Evolutionary conservation across 192 early-diverging fungal genomes (phyloP), one percentile per base, ranked within the genome.

Genomic region (Rhizoclosmatium sp.): DNA sequence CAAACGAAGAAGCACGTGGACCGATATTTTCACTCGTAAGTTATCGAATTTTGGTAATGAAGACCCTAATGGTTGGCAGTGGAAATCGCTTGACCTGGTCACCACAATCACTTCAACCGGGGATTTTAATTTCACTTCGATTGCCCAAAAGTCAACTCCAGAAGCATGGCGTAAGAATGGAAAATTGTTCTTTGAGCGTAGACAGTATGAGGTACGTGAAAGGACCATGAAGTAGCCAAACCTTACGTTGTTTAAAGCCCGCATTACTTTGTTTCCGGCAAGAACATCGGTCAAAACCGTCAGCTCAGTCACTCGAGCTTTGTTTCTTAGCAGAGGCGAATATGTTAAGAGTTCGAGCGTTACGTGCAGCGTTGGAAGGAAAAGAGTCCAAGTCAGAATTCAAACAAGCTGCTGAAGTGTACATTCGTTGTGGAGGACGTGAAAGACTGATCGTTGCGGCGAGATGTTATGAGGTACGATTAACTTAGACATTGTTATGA

Each of bases 191-290:
- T 78, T 78, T 78, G 76, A 78, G 3, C n/a, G 45, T 9, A 3
- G 47, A n/a, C 76, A 41, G 69, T 78, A 78, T 51, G 59, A 41
- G 31, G 31, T 31, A 31, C 31, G 31, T 31, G 31, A 31, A 31
- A 31, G 31, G 31, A 31, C 31, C 31, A 31, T 31, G 31, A 31
- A 31, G 31, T 31, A 31, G 31, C 31, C 31, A 31, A 31, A 31
- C 31, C 31, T 31, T 31, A 31, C 31, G 31, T 31, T 31, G 31
- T 31, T 31, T 31, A 31, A 31, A 31, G 16, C 10, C 16, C 23
- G 76, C 76, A 12, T 74, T 78, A 23, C n/a, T 14, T 21, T 78
- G 76, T 64, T 78, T 78, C 74, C 65, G 46, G 23, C 39, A n/a
- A n/a, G 76, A 78, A 19, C 56, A 58, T 51, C 49, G 61, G 21